Base-by-base conservation (phyloP, 2,329 filamentous ascomycete species). In the Cercospora sesami region DNA sequence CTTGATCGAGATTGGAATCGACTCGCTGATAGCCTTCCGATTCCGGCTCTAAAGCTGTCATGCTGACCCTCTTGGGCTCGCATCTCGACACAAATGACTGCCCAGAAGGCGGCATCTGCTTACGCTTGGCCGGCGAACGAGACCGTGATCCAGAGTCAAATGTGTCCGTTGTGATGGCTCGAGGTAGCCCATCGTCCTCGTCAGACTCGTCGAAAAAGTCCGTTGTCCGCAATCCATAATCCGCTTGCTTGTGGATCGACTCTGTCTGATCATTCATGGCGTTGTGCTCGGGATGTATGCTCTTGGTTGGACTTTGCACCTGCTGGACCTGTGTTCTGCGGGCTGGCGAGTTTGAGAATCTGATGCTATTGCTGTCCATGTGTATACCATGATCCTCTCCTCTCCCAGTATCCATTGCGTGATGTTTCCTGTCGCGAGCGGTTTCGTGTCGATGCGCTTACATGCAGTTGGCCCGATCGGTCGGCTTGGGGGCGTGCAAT, bases 161-260 rank as follows among this genome's bases (percentile, higher is more conserved):
- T 12, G 39, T 55, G 28, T 65, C 58, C 3, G 57, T 60, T 12
- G 57, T 61, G 21, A 61, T 30, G 21, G 57, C 57, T 45, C 33
- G 62, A n/a, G 67, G 63, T 26, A 61, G 66, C 33, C 60, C 59
- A 39, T 59, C 59, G 14, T 74, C 74, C 23, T 73, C 73, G 21
- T 76, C 75, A 9, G 72, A 74, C 5, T 73, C 71, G 45, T 80
- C 79, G 72, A 81, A 77, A 71, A 79, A 79, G 68, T 80, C 77
- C 9, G 72, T 72, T 2, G 74, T 78, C 10, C 77, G 71, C 23
- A 71, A 65, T 9, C 72, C 73, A 33, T 72, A 71, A 62, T 79
- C 77, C 14, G 70, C 67, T 70, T 78, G 76, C 23, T 72, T 71
- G 23, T 78, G 61, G 8, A 76, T 73, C 10, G 73, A 77, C 36